A percentile compares a stretch with the other conserved stretches of the same genome.
phyloP scores from a whole-genome alignment of 2,329 filamentous ascomycete species.

The Botrytis cinerea region DNA sequence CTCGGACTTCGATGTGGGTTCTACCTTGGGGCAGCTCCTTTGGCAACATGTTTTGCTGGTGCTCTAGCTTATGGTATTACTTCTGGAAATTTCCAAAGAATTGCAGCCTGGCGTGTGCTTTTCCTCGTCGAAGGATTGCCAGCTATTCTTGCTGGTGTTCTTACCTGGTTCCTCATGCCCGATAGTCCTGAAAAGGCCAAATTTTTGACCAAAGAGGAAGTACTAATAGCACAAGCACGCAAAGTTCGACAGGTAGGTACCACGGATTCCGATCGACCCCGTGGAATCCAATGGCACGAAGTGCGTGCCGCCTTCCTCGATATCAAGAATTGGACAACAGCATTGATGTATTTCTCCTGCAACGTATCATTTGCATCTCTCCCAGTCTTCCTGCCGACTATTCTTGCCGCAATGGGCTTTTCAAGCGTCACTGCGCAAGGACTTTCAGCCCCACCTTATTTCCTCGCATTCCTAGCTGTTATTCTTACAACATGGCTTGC shows the following conservation, averaged over 20 bases:
- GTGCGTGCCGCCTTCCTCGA: conserved; percentile 49
- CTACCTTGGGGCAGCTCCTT: conserved; percentile 64
- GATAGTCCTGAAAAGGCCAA: conserved; percentile 54
- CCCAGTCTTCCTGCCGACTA: conserved; percentile 65
- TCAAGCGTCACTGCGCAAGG: conserved; percentile 67
- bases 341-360: conserved; percentile 59
- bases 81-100: conserved; percentile 51
- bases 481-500: conserved; percentile 63
- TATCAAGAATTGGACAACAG: conserved; percentile 44
- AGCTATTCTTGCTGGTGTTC: conserved; percentile 54
- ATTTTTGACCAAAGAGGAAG: conserved; percentile 49
- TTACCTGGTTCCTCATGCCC: conserved; percentile 57
- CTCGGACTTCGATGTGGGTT: conserved; percentile 70
- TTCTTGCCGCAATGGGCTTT: conserved; percentile 69
- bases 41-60: conserved; percentile 70
- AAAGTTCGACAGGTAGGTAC: conserved; percentile 55
- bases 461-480: conserved; percentile 65
- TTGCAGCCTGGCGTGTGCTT: conserved; percentile 64
- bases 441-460: conserved; percentile 70
- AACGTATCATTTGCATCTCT: conserved; percentile 67
- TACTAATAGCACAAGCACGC: conserved; percentile 55
- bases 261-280: conserved; percentile 51
- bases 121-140: conserved; percentile 68
- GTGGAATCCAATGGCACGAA: conserved; percentile 49
- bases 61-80: conserved; percentile 70